A percentile compares a stretch with the other conserved stretches of the same genome.
Conservation (phyloP, 768 basidiomycete genomes). For the Naganishia friedmannii region DNA sequence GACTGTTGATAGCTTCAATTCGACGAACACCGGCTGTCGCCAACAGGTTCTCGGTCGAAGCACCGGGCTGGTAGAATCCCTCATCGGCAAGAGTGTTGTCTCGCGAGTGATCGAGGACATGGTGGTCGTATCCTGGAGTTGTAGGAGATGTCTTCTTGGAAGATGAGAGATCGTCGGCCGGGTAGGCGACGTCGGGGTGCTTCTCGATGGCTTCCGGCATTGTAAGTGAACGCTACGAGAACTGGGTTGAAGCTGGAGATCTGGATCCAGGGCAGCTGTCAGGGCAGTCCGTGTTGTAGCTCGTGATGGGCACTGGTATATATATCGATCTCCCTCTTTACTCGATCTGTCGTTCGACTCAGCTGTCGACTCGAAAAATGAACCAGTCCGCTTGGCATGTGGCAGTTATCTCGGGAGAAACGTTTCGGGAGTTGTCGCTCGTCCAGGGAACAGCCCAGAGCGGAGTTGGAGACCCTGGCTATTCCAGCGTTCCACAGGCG, state of each 20-base stretch:
- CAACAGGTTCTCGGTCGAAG: conserved; percentile 26
- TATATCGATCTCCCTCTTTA: not conserved
- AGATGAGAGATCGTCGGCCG: conserved; percentile 1
- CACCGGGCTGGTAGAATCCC: not conserved
- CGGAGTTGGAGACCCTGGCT: not conserved
- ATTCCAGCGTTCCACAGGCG: not conserved
- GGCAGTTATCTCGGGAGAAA: not conserved
- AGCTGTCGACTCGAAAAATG: not conserved
- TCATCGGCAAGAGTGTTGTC: not conserved
- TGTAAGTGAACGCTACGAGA: not conserved
- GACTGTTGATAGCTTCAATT: conserved; percentile 44
- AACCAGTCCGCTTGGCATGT: conserved; percentile 10
- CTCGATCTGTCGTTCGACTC: not conserved
- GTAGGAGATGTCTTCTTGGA: conserved; percentile 15
- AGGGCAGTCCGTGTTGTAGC: not conserved
- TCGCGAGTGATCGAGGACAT: conserved; percentile 9
- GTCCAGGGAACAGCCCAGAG: not conserved
- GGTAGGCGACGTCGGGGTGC: not conserved
- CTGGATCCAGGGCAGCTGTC: not conserved
- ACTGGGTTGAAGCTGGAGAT: not conserved
- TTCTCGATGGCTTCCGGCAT: conserved; percentile 8
- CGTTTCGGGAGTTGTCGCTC: conserved; percentile 14
- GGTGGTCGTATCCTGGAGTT: conserved; percentile 6
- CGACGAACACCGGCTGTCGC: conserved; percentile 42
- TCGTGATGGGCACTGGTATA: not conserved